These are phyloP conservation scores for Kodamaea ohmeri DNA, from an alignment of 1,139 yeast species.

Conservation along the genomic window DNA sequence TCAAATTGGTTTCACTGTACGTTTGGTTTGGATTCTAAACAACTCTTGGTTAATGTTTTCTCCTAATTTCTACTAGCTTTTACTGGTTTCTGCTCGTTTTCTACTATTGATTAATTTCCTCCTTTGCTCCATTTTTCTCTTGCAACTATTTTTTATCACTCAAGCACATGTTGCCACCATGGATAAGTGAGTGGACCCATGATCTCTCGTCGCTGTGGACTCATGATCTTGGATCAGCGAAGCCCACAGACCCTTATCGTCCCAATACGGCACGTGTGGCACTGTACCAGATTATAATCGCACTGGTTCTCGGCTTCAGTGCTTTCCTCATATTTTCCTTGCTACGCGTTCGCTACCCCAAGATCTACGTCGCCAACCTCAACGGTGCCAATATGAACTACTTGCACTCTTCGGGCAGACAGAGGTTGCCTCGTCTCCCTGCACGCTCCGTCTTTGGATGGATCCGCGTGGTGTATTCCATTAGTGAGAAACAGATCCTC, in stretches of 20 bases:
- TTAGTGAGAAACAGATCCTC: slow-evolving; percentile 72
- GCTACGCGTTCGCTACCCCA: slow-evolving; percentile 64
- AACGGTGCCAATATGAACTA: slow-evolving; percentile 40
- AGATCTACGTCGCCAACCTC: slow-evolving; percentile 63
- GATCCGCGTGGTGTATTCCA: slow-evolving; percentile 62
- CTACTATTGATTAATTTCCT: too few relatives aligned
- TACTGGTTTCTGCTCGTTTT: too few relatives aligned
- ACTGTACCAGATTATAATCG: slow-evolving; percentile 56
- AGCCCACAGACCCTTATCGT: slow-evolving; percentile 3
- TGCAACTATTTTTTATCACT: too few relatives aligned
- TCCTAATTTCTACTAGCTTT: too few relatives aligned
- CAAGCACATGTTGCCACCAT: background rate
- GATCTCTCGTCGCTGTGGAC: too few relatives aligned
- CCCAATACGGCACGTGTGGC: slow-evolving; percentile 34
- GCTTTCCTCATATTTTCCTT: slow-evolving; percentile 66
- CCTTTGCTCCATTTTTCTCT: too few relatives aligned
- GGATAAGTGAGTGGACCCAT: too few relatives aligned
- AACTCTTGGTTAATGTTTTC: too few relatives aligned
- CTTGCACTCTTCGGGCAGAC: slow-evolving; percentile 43
- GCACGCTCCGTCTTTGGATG: slow-evolving; percentile 65
- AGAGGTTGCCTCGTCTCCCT: slow-evolving; percentile 39
- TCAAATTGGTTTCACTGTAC: too few relatives aligned
- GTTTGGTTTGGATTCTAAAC: too few relatives aligned
- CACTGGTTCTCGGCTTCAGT: slow-evolving; percentile 57
- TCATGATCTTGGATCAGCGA: too few relatives aligned